Conservation (phyloP, 495 filamentous ascomycete species). For the Hypoxylon cercidicola region DNA sequence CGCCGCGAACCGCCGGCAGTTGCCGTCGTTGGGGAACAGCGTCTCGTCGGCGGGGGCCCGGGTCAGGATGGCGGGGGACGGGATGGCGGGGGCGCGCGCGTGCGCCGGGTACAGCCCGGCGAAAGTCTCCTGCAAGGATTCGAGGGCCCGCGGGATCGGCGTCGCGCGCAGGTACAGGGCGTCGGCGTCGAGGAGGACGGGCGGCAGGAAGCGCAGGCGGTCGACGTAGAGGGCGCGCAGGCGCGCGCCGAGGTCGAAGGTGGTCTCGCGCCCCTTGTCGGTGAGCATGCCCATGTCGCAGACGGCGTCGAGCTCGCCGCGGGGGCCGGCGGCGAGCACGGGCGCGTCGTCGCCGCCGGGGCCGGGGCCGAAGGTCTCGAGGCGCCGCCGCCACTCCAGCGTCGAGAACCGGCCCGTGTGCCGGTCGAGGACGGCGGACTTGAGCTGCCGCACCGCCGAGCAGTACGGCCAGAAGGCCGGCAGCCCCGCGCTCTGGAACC, state of each 20-base stretch:
- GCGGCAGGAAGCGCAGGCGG: constrained; percentile 85
- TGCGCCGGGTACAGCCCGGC: constrained; percentile 84
- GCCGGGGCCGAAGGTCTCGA: constrained; percentile 81
- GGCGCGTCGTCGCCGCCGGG: constrained; percentile 81
- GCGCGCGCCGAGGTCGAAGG: constrained; percentile 80
- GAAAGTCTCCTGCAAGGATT: constrained; percentile 90
- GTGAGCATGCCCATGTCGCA: constrained; percentile 91
- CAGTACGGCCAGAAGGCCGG: constrained; percentile 93
- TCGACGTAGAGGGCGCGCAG: constrained; percentile 88
- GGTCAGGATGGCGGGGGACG: constrained; percentile 77
- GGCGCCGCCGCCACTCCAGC: constrained; percentile 79
- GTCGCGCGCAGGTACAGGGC: constrained; percentile 88
- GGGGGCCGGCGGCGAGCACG: constrained; percentile 71
- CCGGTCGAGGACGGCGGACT: constrained; percentile 71
- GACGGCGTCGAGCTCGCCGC: constrained; percentile 76
- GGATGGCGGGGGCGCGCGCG: constrained; percentile 68
- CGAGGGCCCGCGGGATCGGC: constrained; percentile 83
- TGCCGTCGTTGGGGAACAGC: constrained; percentile 87
- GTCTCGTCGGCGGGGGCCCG: constrained; percentile 84
- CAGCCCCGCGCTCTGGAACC: constrained; percentile 91
- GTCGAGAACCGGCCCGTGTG: constrained; percentile 64
- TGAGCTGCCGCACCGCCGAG: constrained; percentile 74
- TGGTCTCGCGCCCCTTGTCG: constrained; percentile 85
- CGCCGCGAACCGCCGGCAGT: constrained; percentile 85
- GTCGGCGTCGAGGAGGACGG: constrained; percentile 68